Conservation (phyloP, 2,329 filamentous ascomycete genomes). For the Monosporascus sp. region DNA sequence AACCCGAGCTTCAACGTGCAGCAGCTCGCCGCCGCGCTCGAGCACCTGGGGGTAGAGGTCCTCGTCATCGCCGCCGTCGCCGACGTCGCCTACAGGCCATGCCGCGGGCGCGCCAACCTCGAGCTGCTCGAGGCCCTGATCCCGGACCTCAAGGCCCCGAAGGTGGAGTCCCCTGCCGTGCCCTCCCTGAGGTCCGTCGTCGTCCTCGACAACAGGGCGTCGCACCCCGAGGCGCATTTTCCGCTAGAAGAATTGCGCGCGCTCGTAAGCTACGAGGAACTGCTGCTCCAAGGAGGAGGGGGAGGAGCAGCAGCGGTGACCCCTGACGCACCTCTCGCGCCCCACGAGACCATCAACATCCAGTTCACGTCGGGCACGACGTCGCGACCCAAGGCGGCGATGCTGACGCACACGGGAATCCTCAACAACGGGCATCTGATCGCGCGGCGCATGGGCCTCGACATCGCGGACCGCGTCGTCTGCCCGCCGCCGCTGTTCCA, state of each 20-base stretch:
- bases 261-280: conserved; percentile 40
- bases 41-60: conserved; percentile 67
- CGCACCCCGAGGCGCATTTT: conserved; percentile 41
- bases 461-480: conserved; percentile 68
- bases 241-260: conserved; percentile 35
- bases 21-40: conserved; percentile 74
- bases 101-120: conserved; percentile 49
- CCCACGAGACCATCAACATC: conserved; percentile 80
- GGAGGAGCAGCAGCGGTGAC: conserved; percentile 35
- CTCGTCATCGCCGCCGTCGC: conserved; percentile 85
- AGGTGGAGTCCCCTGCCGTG: conserved; percentile 43
- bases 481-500: conserved; percentile 83
- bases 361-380: conserved; percentile 98
- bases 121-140: conserved; percentile 41
- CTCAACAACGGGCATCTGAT: conserved; percentile 90
- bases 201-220: conserved; percentile 69
- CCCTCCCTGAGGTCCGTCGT: conserved; percentile 69
- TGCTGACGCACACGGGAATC: conserved; percentile 78
- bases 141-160: conserved; percentile 33
- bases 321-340: conserved; percentile 43
- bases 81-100: conserved; percentile 66
- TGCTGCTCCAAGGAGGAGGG: conserved; percentile 24
- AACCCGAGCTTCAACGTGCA: conserved; percentile 82
- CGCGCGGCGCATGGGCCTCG: conserved; percentile 78
- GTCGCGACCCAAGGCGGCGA: conserved; percentile 83